Base-by-base conservation (phyloP, 192 early-diverging fungal genomes). In the Coemansia guatemalensis region DNA sequence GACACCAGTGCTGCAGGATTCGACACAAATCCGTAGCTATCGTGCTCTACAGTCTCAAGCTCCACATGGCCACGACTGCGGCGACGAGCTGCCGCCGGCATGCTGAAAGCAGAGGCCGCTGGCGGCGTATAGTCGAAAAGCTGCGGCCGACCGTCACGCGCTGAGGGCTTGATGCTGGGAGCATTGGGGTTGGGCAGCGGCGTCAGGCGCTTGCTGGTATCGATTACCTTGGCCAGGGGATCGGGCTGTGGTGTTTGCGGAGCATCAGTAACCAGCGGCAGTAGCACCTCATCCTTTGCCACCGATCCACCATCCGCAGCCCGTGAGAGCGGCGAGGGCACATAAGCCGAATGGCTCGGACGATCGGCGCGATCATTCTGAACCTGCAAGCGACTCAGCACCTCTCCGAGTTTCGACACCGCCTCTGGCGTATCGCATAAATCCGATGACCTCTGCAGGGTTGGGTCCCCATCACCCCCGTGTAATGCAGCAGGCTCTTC, bases 171-270 rank as follows among this genome's bases (percentile, higher is more conserved):
- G n/a, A 73, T 66, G 44, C 63, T 70, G 26, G 79, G 79, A 26
- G 79, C 74, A 25, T 41, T 81, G 2, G 78, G 78, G 44, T 81
- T 81, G 7, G 78, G 78, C 60, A 81, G 65, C 35, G 78, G 68
- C 3, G 60, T 41, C 44, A 81, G 62, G 0, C 78, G 72, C 22
- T 74, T 65, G 41, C 54, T 57, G 20, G 60, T 44, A 35, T 70
- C 71, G 8, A 68, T 24, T 11, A 23, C 58, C 35, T 74, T 72
- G 11, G 63, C 24, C 52, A 24, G 44, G 11, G 64, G 44, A 51
- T 71, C 60, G 1, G 65, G 24, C 48, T 64, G 65, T 53, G 68
- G 63, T 33, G 66, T 61, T 9, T 60, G 52, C 1, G 57, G 62
- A 23, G 53, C 68, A n/a, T 32, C 57, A 18, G 63, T 58, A 41